Base-by-base conservation (phyloP, 2,329 filamentous ascomycete species). In the Acrocalymma vagum region DNA sequence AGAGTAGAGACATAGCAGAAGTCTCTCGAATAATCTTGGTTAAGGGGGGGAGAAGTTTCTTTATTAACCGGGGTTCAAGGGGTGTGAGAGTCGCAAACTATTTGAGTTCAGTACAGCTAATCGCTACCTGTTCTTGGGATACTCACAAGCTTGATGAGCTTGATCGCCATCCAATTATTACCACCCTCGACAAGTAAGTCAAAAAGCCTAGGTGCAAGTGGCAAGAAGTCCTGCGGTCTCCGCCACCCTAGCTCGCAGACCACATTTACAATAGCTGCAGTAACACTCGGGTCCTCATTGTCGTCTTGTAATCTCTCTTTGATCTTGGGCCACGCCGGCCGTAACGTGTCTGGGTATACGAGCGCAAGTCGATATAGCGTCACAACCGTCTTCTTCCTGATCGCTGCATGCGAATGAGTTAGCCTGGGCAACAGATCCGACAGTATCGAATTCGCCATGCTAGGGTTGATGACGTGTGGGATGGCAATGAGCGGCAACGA, bases 151-250 rank as follows among this genome's bases (percentile, higher is more conserved):
- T 99, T 99, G 69, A 99, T 97, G 49, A 99, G 83, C 69, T 99
- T 99, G 67, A 99, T 99, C 44, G 92, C 92, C 93, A 99, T 97
- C 94, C 94, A 99, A 71, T 99, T 99, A 71, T 99, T 97, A 24
- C 88, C 88, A 40, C 91, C 87, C 46, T 95, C 88, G 9, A 96
- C 92, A 17, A 99, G 76, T 13, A 99, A 79, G 64, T 96, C 92
- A 60, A 97, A 99, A 17, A 99, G 73, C 43, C 94, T 81, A 7
- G 94, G 94, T 1, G 94, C 94, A 20, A 99, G 78, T 10, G 94
- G 90, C 20, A 99, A 77, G 58, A 97, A 97, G 70, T 99, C 94
- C 55, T 93, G 87, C 4, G 94, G 94, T 55, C 94, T 81, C 56
- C 94, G 83, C 90, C 93, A 96, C 5, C 93, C 93, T 25, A 99